These are phyloP conservation scores for Venturia pyrina DNA, from an alignment of 2,329 filamentous ascomycete genomes.

Conservation along the genomic window DNA sequence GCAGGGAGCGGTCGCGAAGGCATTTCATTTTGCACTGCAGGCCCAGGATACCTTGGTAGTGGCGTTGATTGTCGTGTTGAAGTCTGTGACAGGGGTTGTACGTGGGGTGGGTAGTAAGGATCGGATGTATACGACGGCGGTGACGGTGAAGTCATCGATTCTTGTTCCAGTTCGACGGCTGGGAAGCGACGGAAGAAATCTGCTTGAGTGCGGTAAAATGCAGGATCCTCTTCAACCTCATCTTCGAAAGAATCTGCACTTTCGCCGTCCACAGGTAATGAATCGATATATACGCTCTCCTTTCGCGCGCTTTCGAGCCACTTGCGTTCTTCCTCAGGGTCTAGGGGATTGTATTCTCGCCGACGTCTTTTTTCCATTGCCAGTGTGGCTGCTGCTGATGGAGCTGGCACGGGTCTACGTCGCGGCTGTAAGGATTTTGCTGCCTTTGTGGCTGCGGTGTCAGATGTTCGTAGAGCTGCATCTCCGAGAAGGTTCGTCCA, in stretches of 20 bases:
- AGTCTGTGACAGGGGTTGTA: constrained; percentile 18
- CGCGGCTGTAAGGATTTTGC: constrained; percentile 37
- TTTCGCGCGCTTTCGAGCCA: constrained; percentile 70
- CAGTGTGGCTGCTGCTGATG: constrained; percentile 41
- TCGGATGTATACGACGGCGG: neutral
- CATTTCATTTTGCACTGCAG: constrained; percentile 19
- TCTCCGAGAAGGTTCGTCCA: constrained; percentile 78
- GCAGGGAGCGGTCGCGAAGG: constrained; percentile 51
- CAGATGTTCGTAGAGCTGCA: constrained; percentile 50
- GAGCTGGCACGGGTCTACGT: constrained; percentile 38
- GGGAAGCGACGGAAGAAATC: constrained; percentile 80
- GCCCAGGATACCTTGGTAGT: neutral
- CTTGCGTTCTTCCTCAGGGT: constrained; percentile 66
- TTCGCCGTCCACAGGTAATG: constrained; percentile 20
- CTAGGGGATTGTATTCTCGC: constrained; percentile 59
- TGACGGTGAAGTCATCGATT: constrained; percentile 41
- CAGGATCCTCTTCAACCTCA: constrained; percentile 36
- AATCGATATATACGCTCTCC: constrained; percentile 45
- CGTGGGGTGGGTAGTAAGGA: constrained; percentile 16
- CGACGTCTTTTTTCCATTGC: constrained; percentile 46
- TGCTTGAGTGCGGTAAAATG: constrained; percentile 61
- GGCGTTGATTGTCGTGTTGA: neutral
- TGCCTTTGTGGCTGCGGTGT: constrained; percentile 28
- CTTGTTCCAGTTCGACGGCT: constrained; percentile 49
- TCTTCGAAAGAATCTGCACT: constrained; percentile 29